Conservation (phyloP, 176 grass and related monocot genomes). For the Hyparrhenia diplandra region DNA sequence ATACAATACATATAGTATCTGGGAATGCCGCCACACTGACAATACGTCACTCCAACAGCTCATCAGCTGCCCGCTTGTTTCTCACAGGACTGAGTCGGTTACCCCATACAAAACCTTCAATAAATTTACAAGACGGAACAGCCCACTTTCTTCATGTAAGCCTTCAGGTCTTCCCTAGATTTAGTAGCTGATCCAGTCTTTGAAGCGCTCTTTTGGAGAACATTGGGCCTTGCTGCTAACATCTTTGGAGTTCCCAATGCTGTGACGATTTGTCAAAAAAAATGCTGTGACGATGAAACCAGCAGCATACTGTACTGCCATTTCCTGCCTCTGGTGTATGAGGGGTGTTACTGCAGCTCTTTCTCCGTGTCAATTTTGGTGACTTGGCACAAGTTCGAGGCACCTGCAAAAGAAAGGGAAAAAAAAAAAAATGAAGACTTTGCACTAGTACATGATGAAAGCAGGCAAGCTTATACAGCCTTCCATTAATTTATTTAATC, state of each 20-base stretch:
- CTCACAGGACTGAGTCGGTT: conserved; percentile 25
- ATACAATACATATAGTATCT: conserved; percentile 33
- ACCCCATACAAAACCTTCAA: conserved; percentile 34
- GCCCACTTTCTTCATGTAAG: too few relatives aligned
- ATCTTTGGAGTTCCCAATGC: conserved; percentile 61
- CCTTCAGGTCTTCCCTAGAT: not conserved
- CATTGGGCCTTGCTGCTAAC: conserved; percentile 38
- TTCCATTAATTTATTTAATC: not conserved
- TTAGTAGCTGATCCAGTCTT: conserved; percentile 37
- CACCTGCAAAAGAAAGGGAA: conserved; percentile 42
- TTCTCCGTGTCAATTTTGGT: conserved; percentile 70
- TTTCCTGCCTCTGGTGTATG: conserved; percentile 41
- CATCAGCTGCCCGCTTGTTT: conserved; percentile 13
- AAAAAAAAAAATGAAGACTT: not conserved
- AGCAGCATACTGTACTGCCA: conserved; percentile 33
- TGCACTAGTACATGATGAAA: not conserved
- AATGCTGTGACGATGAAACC: too few relatives aligned
- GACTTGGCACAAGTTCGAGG: conserved; percentile 84
- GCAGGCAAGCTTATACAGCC: not conserved
- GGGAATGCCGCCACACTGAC: conserved; percentile 13
- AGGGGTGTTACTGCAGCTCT: conserved; percentile 71
- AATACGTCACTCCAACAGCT: conserved; percentile 29
- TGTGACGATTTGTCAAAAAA: too few relatives aligned
- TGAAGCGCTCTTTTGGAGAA: conserved; percentile 43
- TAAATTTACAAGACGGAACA: conserved; percentile 37